Conservation (phyloP, 2,329 filamentous ascomycete genomes). For the Calonectria honghensis region DNA sequence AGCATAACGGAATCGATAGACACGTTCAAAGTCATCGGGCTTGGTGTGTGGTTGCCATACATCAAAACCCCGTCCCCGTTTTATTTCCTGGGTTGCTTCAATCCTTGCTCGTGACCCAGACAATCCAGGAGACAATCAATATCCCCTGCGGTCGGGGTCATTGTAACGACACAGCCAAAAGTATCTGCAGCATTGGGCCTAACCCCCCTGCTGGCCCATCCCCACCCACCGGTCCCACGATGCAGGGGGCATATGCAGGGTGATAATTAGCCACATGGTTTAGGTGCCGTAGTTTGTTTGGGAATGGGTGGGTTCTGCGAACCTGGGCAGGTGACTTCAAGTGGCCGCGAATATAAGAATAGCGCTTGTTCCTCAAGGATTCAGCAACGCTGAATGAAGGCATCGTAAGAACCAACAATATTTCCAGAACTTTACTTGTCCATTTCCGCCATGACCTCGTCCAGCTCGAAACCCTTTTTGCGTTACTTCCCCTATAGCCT, state of each 20-base stretch:
- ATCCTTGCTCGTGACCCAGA: background rate
- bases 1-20: too few species aligned
- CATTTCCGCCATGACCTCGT: background rate
- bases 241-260: constrained; percentile 6
- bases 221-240: background rate
- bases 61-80: too few species aligned
- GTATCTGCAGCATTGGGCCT: background rate
- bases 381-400: constrained; percentile 1
- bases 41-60: too few species aligned
- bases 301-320: background rate
- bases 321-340: background rate
- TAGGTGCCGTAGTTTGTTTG: background rate
- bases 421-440: background rate
- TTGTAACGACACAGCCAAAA: background rate
- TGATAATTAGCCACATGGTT: background rate
- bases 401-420: background rate
- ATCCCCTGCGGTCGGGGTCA: background rate
- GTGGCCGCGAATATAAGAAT: background rate
- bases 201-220: background rate
- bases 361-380: background rate
- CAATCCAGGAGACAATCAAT: background rate
- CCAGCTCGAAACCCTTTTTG: background rate
- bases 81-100: too few species aligned
- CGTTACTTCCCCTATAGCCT: background rate
- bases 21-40: too few species aligned